Base-by-base conservation (phyloP, 139 green algal genomes). In the Picochlorum sp. region DNA sequence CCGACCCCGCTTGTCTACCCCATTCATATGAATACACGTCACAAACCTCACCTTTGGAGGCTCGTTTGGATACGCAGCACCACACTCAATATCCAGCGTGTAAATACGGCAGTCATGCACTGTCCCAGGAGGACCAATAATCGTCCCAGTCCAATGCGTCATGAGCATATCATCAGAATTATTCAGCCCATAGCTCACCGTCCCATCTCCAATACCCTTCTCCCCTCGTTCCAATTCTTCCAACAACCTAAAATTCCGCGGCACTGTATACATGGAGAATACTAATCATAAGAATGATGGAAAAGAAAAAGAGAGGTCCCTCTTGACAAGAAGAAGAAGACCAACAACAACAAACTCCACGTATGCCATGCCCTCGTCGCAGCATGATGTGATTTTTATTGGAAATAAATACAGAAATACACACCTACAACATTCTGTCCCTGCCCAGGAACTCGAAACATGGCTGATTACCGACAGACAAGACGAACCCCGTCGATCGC, bases 101-200 rank as follows among this genome's bases (percentile, higher is more conserved):
- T 97, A 98, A 52, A 98, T 96, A n/a, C 91, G 70, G 6, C 82
- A 76, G 52, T 98, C 92, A 71, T 95, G 87, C 6, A 87, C 80
- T 37, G 79, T 86, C 70, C 88, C 91, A 57, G 75, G 77, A 2
- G 94, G 92, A 1, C 94, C 94, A 62, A 99, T 94, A 62, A 99
- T 97, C 8, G 94, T 97, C 18, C 94, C 92, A 7, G 82, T 96
- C 94, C 94, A 99, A 76, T 85, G 82, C 21, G 78, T 75, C 91
- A 98, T 96, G 6, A 90, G 64, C 56, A 95, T 77, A 52, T 97
- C 90, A 15, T 88, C 83, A 26, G 65, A 51, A 61, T 95, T 88
- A 30, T 94, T 89, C 86, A 98, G 90, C 26, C 92, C 92, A 81
- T 98, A 98, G 37, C 72, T 88, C 10, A 98, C 94, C 0, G 85